Evolutionary conservation across 495 filamentous ascomycete species (phyloP), one percentile per base, ranked within the genome.

Genomic region (Margaritispora aquatica): DNA sequence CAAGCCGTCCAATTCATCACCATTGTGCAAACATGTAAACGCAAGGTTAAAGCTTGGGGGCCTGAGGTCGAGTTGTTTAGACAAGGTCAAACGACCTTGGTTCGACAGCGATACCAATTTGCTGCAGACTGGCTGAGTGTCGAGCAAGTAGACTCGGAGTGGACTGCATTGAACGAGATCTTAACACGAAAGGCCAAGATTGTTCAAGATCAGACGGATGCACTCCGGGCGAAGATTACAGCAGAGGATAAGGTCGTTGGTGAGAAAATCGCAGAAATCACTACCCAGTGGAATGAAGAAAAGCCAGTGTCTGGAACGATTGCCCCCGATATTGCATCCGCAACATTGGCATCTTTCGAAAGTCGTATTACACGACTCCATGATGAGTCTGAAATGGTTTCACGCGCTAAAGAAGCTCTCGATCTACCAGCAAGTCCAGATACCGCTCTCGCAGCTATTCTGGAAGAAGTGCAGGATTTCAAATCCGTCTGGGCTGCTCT

Each of bases 1-100:
- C 90, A 97, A 69, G 95, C 95, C 13, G 95, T 99, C 15, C 88
- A 92, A 26, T 99, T 97, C 74, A 99, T 99, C 68, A 97, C 94
- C 0, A 90, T 91, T 55, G 94, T 99, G 10, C 95, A 99, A 72
- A 89, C 88, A 59, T 96, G 90, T 72, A 95, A 93, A 75, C 85
- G 90, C 22, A 93, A 94, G 68, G 92, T 92, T 44, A 90, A 89
- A 69, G 78, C 86, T 0, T 99, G 94, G 94, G 90, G 90, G 31
- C 92, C 92, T 1, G 94, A 99, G 65, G 86, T 99, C 19, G 93
- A 96, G 63, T 85, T 89, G 1, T 99, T 99, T 76, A 84, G 90
- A 19, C 91, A 96, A 71, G 94, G 95, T 44, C 90, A 97, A 70
- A 93, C 90, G 17, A 92, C 92, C 0, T 80, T 99, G 7, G 80